Evolutionary conservation across 768 basidiomycete species (phyloP).

Genomic region (Leccinum subgranulosum): DNA sequence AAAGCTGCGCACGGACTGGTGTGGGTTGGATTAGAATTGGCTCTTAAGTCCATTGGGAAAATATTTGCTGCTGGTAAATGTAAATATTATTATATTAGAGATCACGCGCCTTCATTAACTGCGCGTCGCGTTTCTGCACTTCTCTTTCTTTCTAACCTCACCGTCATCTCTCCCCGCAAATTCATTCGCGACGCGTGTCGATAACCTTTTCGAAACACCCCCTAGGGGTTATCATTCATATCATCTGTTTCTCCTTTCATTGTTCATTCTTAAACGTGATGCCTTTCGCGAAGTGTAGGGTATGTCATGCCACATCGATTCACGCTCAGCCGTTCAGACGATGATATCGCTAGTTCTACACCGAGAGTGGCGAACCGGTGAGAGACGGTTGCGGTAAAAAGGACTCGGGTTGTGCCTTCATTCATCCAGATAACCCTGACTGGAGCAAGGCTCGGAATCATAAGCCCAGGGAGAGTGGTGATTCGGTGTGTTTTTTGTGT

Average conservation of each 20-base stretch:
- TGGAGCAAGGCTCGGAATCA: slow-evolving; percentile 22
- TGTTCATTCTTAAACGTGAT: slow-evolving; percentile 10
- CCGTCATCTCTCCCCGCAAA: neutral
- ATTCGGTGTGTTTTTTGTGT: slow-evolving; percentile 13
- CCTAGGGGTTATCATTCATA: neutral
- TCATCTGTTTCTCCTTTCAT: neutral
- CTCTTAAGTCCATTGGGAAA: neutral
- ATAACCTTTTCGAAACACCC: neutral
- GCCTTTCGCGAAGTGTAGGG: slow-evolving; percentile 24
- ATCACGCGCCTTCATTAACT: neutral
- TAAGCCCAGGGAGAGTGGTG: slow-evolving; percentile 11
- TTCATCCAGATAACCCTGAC: slow-evolving; percentile 29
- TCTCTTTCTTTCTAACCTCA: neutral
- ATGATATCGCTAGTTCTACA: slow-evolving; percentile 23
- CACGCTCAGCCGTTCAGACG: slow-evolving; percentile 2
- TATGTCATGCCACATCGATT: slow-evolving; percentile 12
- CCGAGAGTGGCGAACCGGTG: slow-evolving; percentile 26
- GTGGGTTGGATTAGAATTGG: slow-evolving; percentile 10
- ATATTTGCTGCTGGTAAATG: neutral
- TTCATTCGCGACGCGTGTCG: neutral
- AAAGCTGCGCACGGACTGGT: slow-evolving; percentile 14
- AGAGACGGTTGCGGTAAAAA: slow-evolving; percentile 26
- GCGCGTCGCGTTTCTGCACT: neutral
- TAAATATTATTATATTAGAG: neutral
- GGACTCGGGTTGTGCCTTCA: slow-evolving; percentile 23